Base-by-base conservation (phyloP, 495 filamentous ascomycete species). In the Clohesyomyces aquaticus region DNA sequence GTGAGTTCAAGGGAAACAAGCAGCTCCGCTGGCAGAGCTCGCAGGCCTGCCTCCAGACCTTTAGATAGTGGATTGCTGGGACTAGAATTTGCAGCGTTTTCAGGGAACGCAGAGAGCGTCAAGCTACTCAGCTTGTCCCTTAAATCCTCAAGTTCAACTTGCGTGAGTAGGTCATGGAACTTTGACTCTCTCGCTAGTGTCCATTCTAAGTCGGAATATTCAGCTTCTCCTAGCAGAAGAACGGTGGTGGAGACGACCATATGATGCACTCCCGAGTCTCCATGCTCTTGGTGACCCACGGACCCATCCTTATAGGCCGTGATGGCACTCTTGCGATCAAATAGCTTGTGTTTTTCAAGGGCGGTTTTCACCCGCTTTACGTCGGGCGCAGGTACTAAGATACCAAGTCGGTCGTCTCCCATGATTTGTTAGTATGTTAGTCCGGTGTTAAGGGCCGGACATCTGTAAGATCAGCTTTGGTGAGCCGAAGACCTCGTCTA, bases 331-430 rank as follows among this genome's bases (percentile, higher is more conserved):
- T 19, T 55, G 46, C 50, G 43, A 27, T 67, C 59, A 11, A 70
- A 41, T 14, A 48, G 14, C 28, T 46, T 22, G 0, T 42, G 46
- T 4, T 29, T 27, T 29, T 70, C 63, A 1, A 70, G 59, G 2
- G 53, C 56, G 9, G 59, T 35, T 46, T 70, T 70, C 4, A 67
- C 59, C 12, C 19, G 51, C 41, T 70, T 67, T 3, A 70, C 64
- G 16, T 60, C 26, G 22, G 1, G 29, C 25, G 29, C n/a, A 3
- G 63, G 50, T 1, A 67, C 63, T 16, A 61, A 1, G 38, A 67
- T 12, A 1, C 26, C 19, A 8, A 57, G 27, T 16, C 32, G 12
- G 0, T 22, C 11, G 4, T 42, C 29, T 2, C n/a, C 23, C 46
- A 42, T 61, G n/a, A n/a, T n/a, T n/a, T n/a, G n/a, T n/a, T n/a